Conservation (phyloP, 305 asterid genomes). For the Fraxinus ornus region DNA sequence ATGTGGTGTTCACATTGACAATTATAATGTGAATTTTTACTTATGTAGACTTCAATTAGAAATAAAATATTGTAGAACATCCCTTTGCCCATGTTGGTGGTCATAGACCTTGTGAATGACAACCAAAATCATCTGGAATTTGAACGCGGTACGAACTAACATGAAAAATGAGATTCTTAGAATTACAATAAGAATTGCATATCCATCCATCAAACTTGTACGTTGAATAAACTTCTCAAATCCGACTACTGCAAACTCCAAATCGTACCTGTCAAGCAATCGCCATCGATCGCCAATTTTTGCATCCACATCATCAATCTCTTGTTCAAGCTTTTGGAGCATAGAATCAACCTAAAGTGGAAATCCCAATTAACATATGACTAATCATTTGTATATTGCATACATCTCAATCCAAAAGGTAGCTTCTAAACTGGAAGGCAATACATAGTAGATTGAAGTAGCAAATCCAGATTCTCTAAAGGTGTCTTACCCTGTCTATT, state of each 20-base stretch:
- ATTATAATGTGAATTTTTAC: not conserved
- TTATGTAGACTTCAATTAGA: not conserved
- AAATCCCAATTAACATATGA: slow-evolving; percentile 21
- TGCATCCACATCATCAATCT: slow-evolving; percentile 94
- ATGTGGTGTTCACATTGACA: not conserved
- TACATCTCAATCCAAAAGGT: not conserved
- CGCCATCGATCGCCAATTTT: slow-evolving; percentile 93
- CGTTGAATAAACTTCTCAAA: slow-evolving; percentile 3
- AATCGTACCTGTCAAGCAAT: slow-evolving; percentile 80
- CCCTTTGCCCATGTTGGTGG: not conserved
- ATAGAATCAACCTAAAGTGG: slow-evolving; percentile 79
- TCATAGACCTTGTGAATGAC: not conserved
- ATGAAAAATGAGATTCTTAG: not conserved
- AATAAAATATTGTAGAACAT: not conserved
- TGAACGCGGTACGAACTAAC: not conserved
- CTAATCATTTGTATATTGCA: not conserved
- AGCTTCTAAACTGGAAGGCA: not conserved
- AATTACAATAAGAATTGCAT: not conserved
- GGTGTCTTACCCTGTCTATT: slow-evolving; percentile 68
- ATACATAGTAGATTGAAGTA: not conserved
- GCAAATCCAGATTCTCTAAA: not conserved
- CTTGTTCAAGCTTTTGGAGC: slow-evolving; percentile 98
- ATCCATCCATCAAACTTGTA: not conserved
- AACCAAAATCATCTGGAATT: not conserved
- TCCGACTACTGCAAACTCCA: slow-evolving; percentile 19